Percentiles rank a stretch among this genome's conserved stretches.
Evolutionary conservation across 1,139 yeast species (phyloP).

Genomic region (Suhomyces wounanorum): DNA sequence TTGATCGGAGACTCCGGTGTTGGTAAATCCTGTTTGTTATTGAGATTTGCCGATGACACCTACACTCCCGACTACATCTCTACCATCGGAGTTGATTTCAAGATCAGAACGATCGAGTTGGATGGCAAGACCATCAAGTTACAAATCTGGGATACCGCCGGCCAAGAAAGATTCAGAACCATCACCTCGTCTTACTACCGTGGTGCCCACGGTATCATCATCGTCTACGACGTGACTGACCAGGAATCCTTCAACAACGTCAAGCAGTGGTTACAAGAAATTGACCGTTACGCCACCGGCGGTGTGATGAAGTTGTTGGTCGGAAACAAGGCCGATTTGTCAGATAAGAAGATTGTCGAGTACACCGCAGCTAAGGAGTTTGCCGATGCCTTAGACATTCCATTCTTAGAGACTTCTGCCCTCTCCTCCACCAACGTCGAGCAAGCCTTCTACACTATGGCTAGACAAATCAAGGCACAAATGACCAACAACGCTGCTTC

Average conservation of each 20-base stretch:
- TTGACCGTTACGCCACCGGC: constrained; percentile 96
- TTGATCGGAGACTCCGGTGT: constrained; percentile 98
- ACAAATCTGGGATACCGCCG: constrained; percentile 99
- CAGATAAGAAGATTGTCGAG: constrained; percentile 94
- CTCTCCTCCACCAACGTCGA: constrained; percentile 94
- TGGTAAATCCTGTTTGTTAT: constrained; percentile 91
- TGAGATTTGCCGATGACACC: constrained; percentile 96
- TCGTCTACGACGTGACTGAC: constrained; percentile 97
- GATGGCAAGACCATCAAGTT: constrained; percentile 97
- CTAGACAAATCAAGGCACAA: constrained; percentile 96
- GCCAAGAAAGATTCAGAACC: constrained; percentile 97
- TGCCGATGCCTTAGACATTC: constrained; percentile 94
- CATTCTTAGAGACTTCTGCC: constrained; percentile 96
- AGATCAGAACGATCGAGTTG: constrained; percentile 93
- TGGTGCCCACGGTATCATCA: constrained; percentile 98
- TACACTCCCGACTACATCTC: constrained; percentile 97
- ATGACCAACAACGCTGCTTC: constrained; percentile 70
- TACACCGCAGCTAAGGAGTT: constrained; percentile 96
- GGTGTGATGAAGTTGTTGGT: constrained; percentile 95
- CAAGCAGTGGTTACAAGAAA: constrained; percentile 98
- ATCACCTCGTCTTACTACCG: constrained; percentile 97
- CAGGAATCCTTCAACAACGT: constrained; percentile 97
- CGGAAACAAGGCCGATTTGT: constrained; percentile 94
- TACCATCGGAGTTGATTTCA: constrained; percentile 97
- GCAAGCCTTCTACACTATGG: constrained; percentile 98